Evolutionary conservation across 345 rosid species (phyloP), one percentile per base, ranked within the genome.

Genomic region (Camelina hispida): DNA sequence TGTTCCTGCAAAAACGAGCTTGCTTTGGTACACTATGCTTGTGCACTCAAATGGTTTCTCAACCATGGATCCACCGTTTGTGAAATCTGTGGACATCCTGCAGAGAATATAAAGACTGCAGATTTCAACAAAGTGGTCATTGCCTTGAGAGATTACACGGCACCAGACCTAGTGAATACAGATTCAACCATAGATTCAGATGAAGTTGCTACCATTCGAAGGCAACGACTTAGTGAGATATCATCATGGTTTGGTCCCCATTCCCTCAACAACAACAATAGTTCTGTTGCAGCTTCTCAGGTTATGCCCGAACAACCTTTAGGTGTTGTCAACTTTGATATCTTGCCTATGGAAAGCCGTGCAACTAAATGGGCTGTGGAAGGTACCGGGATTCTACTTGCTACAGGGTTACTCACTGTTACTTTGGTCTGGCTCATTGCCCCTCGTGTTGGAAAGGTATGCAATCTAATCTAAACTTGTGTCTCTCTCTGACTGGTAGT

Each of bases 371-470:
- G 91, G 97, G 97, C 97, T 40, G 94, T 91, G 65, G 98, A 94
- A 85, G 95, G 95, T 58, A 90, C 93, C 0, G 98, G 98, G 61
- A 94, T 94, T 77, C 83, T 94, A 81, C 93, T 94, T 66, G 97
- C 97, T 60, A 89, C 97, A 0, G 97, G 97, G 69, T 78, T 94
- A 38, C 93, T 91, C 66, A 91, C 98, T 17, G 95, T 90, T 44
- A 88, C 98, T 22, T 83, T 94, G 72, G 95, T 97, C 28, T 94
- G 98, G 96, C 91, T 94, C 57, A 88, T 94, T 72, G 98, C 98
- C 53, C 98, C 98, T 57, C 98, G 84, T 62, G 98, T 91, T 83
- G 97, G 98, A 73, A 91, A 90, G 96, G 98, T 94, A 79, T 43
- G 79, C 14, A 25, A 51, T 75, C 14, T 8, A 18, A 52, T n/a